Percentiles rank a stretch among this genome's conserved stretches.
These are phyloP conservation scores for Diaporthe aspalathi DNA, from an alignment of 2,329 filamentous ascomycete genomes.

Conservation along the genomic window DNA sequence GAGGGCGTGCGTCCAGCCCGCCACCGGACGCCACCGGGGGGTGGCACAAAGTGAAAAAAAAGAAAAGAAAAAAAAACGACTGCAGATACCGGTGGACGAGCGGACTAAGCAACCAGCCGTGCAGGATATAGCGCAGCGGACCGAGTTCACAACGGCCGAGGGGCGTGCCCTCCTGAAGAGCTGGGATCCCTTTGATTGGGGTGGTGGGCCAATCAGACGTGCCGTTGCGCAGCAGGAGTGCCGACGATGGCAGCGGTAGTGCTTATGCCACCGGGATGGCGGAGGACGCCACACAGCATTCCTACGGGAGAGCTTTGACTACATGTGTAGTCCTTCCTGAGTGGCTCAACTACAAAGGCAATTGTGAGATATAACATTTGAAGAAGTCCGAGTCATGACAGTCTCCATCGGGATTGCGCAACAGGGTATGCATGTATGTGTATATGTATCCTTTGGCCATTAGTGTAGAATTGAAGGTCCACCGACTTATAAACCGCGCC, in stretches of 20 bases:
- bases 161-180: too few relatives aligned
- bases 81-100: too few relatives aligned
- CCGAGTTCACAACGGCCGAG: neutral
- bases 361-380: neutral
- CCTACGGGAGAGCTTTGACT: neutral
- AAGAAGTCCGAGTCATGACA: neutral
- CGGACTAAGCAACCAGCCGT: too few relatives aligned
- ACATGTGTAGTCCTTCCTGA: too few relatives aligned
- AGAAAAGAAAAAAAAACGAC: too few relatives aligned
- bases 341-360: neutral
- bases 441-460: neutral
- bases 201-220: neutral
- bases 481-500: neutral
- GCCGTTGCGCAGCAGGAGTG: neutral
- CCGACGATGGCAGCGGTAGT: neutral
- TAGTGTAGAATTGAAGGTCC: constrained; percentile 21
- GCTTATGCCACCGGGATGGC: neutral
- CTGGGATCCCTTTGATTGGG: too few relatives aligned
- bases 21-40: neutral
- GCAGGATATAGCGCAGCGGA: too few relatives aligned
- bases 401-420: neutral
- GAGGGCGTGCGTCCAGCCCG: neutral
- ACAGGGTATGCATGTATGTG: neutral
- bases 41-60: neutral
- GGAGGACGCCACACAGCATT: neutral